Conservation (phyloP, 2,329 filamentous ascomycete genomes). For the Clarireedia sp. region DNA sequence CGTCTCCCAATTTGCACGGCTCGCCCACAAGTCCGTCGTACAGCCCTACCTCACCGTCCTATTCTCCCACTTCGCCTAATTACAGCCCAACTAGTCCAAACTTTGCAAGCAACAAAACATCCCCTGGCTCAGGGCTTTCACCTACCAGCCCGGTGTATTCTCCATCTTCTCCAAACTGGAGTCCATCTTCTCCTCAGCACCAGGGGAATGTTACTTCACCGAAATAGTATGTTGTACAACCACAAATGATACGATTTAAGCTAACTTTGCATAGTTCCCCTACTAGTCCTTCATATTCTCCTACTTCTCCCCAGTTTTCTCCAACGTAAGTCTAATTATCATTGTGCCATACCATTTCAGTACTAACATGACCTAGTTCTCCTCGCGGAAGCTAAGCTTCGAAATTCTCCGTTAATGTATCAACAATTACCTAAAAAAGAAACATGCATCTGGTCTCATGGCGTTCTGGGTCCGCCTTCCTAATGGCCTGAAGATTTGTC, state of each 20-base stretch:
- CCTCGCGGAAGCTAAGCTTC: slow-evolving; percentile 17
- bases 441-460: slow-evolving; percentile 9
- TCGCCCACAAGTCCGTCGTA: slow-evolving; percentile 27
- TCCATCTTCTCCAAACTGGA: slow-evolving; percentile 27
- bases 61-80: slow-evolving; percentile 27
- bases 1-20: slow-evolving; percentile 26
- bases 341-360: background rate
- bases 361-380: slow-evolving; percentile 18
- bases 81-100: slow-evolving; percentile 27
- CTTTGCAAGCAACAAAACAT: slow-evolving; percentile 21
- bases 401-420: slow-evolving; percentile 20
- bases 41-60: slow-evolving; percentile 26
- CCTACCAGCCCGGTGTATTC: slow-evolving; percentile 29
- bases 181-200: slow-evolving; percentile 26
- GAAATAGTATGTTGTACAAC: slow-evolving; percentile 21
- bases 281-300: slow-evolving; percentile 23
- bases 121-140: slow-evolving; percentile 24
- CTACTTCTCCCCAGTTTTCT: slow-evolving; percentile 26
- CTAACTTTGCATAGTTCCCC: slow-evolving; percentile 14
- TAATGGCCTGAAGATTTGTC: slow-evolving; percentile 9
- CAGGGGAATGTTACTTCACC: slow-evolving; percentile 31
- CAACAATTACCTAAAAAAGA: slow-evolving; percentile 22
- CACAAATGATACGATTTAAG: background rate
- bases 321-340: slow-evolving; percentile 17
- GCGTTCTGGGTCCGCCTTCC: slow-evolving; percentile 8